Conservation (phyloP, 2,329 filamentous ascomycete genomes). For the Drechslerella coelobrocha region DNA sequence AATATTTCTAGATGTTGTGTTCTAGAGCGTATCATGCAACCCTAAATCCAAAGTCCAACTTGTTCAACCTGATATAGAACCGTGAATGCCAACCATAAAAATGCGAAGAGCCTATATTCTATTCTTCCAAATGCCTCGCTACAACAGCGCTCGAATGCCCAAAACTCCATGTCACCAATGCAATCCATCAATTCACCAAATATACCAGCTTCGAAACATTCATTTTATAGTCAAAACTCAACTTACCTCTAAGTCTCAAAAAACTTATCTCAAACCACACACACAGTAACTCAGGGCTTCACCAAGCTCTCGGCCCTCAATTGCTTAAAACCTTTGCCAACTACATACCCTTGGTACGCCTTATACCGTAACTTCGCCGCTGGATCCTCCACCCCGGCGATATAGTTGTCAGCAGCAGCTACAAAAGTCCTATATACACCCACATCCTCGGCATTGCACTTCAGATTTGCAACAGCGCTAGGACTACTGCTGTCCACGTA, state of each 20-base stretch:
- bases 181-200: not conserved
- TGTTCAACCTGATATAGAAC: too few species aligned
- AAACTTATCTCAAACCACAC: not conserved
- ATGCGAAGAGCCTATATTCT: too few species aligned
- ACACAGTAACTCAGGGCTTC: conserved; percentile 11
- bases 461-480: conserved; percentile 58
- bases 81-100: too few species aligned
- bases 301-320: conserved; percentile 44
- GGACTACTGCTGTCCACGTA: conserved; percentile 49
- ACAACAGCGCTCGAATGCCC: too few species aligned
- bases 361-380: conserved; percentile 87
- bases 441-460: conserved; percentile 69
- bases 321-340: conserved; percentile 53
- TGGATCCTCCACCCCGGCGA: conserved; percentile 88
- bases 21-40: too few species aligned
- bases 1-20: too few species aligned
- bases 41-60: too few species aligned
- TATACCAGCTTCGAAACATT: not conserved
- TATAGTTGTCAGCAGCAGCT: conserved; percentile 76
- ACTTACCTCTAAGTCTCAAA: too few species aligned
- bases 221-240: not conserved
- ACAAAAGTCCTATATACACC: conserved; percentile 79
- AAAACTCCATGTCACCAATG: too few species aligned
- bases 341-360: conserved; percentile 92
- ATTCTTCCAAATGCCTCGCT: too few species aligned